Evolutionary conservation across 108 stramenopile genomes (phyloP).

Genomic region (Nitzschia palea): DNA sequence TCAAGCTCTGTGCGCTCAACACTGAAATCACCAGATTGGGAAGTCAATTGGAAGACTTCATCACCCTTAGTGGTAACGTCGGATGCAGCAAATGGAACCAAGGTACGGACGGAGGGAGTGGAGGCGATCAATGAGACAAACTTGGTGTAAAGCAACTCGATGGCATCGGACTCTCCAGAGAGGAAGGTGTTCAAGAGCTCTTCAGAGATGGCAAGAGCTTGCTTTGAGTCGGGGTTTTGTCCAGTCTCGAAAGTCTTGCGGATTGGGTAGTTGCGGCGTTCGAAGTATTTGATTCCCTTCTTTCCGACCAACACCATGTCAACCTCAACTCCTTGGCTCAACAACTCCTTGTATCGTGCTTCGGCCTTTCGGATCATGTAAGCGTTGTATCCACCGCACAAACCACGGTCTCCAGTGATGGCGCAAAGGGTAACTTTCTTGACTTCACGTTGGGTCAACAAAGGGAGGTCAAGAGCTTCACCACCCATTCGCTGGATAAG

Average conservation of each 20-base stretch:
- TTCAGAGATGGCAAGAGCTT: constrained; percentile 90
- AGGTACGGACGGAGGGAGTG: constrained; percentile 83
- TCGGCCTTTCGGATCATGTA: constrained; percentile 97
- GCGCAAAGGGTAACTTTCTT: constrained; percentile 92
- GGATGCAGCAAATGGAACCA: constrained; percentile 94
- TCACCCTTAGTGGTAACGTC: constrained; percentile 91
- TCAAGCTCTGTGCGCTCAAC: constrained; percentile 80
- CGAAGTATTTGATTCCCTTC: constrained; percentile 90
- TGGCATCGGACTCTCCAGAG: constrained; percentile 89
- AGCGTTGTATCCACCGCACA: constrained; percentile 97
- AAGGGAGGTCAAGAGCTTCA: constrained; percentile 91
- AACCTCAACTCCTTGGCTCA: constrained; percentile 76
- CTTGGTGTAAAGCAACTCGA: constrained; percentile 96
- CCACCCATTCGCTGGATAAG: constrained; percentile 78
- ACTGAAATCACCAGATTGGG: constrained; percentile 75
- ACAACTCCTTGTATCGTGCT: constrained; percentile 82
- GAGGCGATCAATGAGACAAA: constrained; percentile 95
- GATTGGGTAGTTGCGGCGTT: constrained; percentile 76
- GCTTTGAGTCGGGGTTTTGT: constrained; percentile 88
- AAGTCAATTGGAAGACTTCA: constrained; percentile 95
- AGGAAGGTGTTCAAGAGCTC: constrained; percentile 91
- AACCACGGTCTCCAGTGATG: constrained; percentile 93
- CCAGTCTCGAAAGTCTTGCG: constrained; percentile 81
- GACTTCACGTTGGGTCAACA: constrained; percentile 93
- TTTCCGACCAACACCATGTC: constrained; percentile 91